These are phyloP conservation scores for Gossypium anomalum DNA, from an alignment of 345 rosid genomes.

Conservation along the genomic window DNA sequence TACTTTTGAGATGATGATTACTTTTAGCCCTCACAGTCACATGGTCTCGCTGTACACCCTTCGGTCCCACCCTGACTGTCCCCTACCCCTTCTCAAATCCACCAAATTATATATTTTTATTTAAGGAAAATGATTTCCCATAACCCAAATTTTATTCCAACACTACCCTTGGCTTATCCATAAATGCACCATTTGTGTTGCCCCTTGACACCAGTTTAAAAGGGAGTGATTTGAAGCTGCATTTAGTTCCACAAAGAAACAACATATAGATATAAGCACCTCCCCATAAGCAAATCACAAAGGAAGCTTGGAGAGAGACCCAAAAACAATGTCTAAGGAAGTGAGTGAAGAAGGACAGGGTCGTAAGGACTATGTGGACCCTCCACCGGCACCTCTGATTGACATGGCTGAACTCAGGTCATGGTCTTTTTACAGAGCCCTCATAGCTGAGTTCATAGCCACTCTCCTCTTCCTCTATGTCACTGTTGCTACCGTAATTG, in stretches of 20 bases:
- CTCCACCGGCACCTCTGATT: slow-evolving; percentile 86
- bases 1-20: slow-evolving; percentile 31
- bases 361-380: slow-evolving; percentile 84
- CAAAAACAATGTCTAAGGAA: slow-evolving; percentile 63
- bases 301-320: no score
- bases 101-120: not conserved
- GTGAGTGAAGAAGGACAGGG: slow-evolving; percentile 67
- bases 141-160: slow-evolving; percentile 30
- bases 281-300: not conserved
- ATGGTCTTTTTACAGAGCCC: slow-evolving; percentile 91
- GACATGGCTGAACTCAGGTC: slow-evolving; percentile 62
- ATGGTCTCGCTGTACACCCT: slow-evolving; percentile 42
- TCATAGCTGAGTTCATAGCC: slow-evolving; percentile 93
- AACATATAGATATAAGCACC: not conserved
- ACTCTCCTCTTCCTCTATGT: slow-evolving; percentile 74
- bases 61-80: slow-evolving; percentile 27
- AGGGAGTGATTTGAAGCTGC: not conserved
- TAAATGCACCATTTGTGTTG: not conserved
- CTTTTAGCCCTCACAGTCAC: slow-evolving; percentile 56
- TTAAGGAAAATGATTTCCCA: not conserved
- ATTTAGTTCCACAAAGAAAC: slow-evolving; percentile 4
- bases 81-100: not conserved
- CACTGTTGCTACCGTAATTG: slow-evolving; percentile 11
- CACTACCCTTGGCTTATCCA: slow-evolving; percentile 43
- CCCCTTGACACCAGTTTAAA: slow-evolving; percentile 8